Evolutionary conservation across 1,284 basidiomycete species (phyloP), one percentile per base, ranked within the genome.

Genomic region (Amylostereum areolatum): DNA sequence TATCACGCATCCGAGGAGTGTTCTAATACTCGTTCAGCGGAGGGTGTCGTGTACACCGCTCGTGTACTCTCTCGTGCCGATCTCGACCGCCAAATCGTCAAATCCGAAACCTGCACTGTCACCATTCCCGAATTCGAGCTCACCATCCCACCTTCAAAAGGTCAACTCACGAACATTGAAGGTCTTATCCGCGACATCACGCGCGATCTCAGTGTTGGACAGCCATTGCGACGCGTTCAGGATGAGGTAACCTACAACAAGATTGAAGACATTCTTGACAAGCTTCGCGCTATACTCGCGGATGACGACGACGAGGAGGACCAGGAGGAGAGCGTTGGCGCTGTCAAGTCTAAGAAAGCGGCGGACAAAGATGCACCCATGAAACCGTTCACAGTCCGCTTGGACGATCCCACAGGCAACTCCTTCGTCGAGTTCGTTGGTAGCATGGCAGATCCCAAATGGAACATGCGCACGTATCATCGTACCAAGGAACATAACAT

Each of bases 321-420:
- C 3, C 61, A 55, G 28, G 57, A 59, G 46, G 48, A 57, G 52
- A 12, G 49, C 55, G 27, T 55, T 56, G 36, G 57, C 43, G n/a
- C n/a, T 35, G 59, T 50, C 24, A 58, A 49, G 50, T 61, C 53
- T 48, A 54, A 54, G 52, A 62, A 45, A 66, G 64, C 59, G 55
- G 67, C 68, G 2, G 64, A 71, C 49, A 76, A 71, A 54, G 75
- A 77, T 18, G 59, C 67, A 62, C 78, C 81, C 2, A 82, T 94
- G 69, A 74, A 73, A 18, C 70, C 86, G 1, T 94, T 99, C 63
- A 95, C 91, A 0, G 64, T 99, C 51, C 83, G 80, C 48, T 72
- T 99, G 31, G 93, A 99, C 62, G 97, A 99, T 64, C 95, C 96
- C 0, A 75, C 92, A 0, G 97, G 97, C 11, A 97, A 97, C 70